A percentile compares a stretch with the other conserved stretches of the same genome.
phyloP scores from a whole-genome alignment of 306 rosid genomes.

The Malus asiatica region DNA sequence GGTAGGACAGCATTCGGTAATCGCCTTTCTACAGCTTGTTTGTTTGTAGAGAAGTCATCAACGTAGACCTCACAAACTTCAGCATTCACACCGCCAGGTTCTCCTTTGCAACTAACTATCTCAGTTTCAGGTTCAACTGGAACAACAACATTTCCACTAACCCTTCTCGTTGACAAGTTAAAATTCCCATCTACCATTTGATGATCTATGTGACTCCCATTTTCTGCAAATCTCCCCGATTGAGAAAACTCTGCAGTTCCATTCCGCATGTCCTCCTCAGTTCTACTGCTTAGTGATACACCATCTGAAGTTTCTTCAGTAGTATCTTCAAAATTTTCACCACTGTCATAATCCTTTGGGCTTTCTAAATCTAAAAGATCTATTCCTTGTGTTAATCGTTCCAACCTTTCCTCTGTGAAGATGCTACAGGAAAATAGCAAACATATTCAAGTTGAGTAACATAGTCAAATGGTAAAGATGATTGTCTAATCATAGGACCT shows the following conservation, averaged over 20 bases:
- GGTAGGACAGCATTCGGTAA: constrained; percentile 80
- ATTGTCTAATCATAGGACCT: neutral
- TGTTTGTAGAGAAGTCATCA: constrained; percentile 50
- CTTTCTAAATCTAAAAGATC: constrained; percentile 52
- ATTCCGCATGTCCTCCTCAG: constrained; percentile 31
- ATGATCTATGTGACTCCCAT: constrained; percentile 25
- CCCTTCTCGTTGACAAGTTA: constrained; percentile 25
- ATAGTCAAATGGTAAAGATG: neutral
- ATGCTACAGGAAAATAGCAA: constrained; percentile 61
- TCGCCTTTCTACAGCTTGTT: constrained; percentile 60
- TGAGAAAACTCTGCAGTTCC: constrained; percentile 32
- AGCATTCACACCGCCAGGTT: constrained; percentile 29
- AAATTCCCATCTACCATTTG: constrained; percentile 33
- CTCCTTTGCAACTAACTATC: constrained; percentile 29
- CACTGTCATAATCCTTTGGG: constrained; percentile 28
- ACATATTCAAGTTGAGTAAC: constrained; percentile 16
- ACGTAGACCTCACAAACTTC: constrained; percentile 50
- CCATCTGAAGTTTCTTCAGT: constrained; percentile 35
- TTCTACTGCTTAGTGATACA: constrained; percentile 28
- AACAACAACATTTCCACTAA: constrained; percentile 24
- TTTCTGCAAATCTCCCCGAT: constrained; percentile 22
- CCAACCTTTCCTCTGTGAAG: constrained; percentile 92
- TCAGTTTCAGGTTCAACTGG: constrained; percentile 41
- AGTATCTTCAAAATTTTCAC: constrained; percentile 38
- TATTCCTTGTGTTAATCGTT: constrained; percentile 63